Evolutionary conservation across 306 rosid species (phyloP).

Genomic region (Lupinus albus): DNA sequence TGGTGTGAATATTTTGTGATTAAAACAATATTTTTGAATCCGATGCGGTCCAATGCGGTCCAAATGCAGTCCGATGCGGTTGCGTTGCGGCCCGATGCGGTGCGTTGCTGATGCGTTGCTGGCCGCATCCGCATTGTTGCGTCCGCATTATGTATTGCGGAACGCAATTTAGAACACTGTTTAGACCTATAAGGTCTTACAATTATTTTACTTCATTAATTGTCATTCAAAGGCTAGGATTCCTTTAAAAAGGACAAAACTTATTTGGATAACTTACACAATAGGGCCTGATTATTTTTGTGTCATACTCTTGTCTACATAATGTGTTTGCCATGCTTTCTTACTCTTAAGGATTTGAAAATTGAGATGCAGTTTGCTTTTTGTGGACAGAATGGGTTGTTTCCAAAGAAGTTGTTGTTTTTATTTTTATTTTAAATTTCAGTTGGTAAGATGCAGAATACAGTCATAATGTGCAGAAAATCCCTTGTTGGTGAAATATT

Average conservation of each 20-base stretch:
- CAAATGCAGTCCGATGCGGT: too few relatives aligned
- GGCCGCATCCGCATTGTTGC: too few relatives aligned
- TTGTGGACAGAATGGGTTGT: slow-evolving; percentile 8
- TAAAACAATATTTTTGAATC: too few relatives aligned
- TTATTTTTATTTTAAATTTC: not conserved
- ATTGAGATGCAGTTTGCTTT: slow-evolving; percentile 28
- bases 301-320: slow-evolving; percentile 14
- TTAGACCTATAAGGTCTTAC: too few relatives aligned
- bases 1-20: too few relatives aligned
- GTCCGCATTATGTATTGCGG: too few relatives aligned
- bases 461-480: not conserved
- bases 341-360: slow-evolving; percentile 17
- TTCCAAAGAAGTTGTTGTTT: not conserved
- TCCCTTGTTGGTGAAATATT: slow-evolving; percentile 26
- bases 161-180: too few relatives aligned
- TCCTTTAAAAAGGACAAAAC: slow-evolving; percentile 5
- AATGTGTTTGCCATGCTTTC: slow-evolving; percentile 15
- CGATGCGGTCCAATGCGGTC: too few relatives aligned
- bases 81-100: too few relatives aligned
- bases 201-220: slow-evolving; percentile 37
- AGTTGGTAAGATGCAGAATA: slow-evolving; percentile 7
- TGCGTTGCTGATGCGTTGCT: too few relatives aligned
- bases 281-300: slow-evolving; percentile 6
- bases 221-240: slow-evolving; percentile 25
- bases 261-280: slow-evolving; percentile 22